Percentiles rank a stretch among this genome's conserved stretches.
Conservation (phyloP, 2,329 filamentous ascomycete species). For the Cryphonectria radicalis region DNA sequence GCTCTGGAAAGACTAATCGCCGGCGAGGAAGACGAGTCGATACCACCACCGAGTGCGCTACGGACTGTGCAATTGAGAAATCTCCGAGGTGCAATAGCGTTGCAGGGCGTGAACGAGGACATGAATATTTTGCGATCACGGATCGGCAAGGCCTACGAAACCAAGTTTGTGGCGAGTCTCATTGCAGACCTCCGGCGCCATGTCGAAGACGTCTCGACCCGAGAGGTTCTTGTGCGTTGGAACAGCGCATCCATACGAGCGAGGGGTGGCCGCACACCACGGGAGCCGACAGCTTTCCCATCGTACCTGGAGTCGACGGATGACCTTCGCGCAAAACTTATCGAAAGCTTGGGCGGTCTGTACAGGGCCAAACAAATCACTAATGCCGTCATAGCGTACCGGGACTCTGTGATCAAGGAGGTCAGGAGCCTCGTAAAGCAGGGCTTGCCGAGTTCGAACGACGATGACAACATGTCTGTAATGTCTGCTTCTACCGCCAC, state of each 20-base stretch:
- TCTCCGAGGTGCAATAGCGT: slow-evolving; percentile 74
- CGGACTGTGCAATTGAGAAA: slow-evolving; percentile 59
- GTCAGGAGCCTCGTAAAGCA: slow-evolving; percentile 83
- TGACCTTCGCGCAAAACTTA: slow-evolving; percentile 70
- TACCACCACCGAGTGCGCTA: slow-evolving; percentile 20
- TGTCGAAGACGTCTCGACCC: slow-evolving; percentile 69
- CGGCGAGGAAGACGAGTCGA: slow-evolving; percentile 60
- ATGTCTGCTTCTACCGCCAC: slow-evolving; percentile 80
- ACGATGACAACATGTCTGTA: slow-evolving; percentile 91
- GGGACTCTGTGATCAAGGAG: slow-evolving; percentile 82
- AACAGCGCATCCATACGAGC: slow-evolving; percentile 74
- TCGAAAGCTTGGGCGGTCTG: slow-evolving; percentile 76
- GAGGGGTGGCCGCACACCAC: slow-evolving; percentile 64
- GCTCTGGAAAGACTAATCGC: slow-evolving; percentile 78
- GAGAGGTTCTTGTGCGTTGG: slow-evolving; percentile 84
- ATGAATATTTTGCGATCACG: slow-evolving; percentile 75
- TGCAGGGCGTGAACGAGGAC: slow-evolving; percentile 80
- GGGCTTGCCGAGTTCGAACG: slow-evolving; percentile 87
- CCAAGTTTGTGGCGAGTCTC: slow-evolving; percentile 76
- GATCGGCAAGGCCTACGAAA: slow-evolving; percentile 86
- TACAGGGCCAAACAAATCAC: slow-evolving; percentile 79
- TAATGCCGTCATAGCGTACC: slow-evolving; percentile 80
- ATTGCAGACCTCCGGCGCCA: slow-evolving; percentile 82
- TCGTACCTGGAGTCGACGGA: slow-evolving; percentile 77
- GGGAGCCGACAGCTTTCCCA: slow-evolving; percentile 72